phyloP scores from a whole-genome alignment of 768 basidiomycete species.

The Naganishia onofrii region DNA sequence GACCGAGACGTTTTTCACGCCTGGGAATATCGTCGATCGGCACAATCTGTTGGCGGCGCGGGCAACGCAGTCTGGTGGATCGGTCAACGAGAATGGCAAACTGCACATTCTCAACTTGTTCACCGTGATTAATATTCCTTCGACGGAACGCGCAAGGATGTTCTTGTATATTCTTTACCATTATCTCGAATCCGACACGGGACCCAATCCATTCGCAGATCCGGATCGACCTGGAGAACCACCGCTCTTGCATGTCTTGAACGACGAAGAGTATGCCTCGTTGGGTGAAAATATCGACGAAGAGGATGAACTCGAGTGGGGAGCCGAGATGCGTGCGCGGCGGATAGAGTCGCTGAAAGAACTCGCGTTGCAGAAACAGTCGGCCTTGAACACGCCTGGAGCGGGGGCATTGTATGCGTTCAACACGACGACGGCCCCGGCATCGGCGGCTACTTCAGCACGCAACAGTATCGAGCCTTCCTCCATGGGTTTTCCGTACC shows the following conservation, averaged over 20 bases:
- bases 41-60: conserved; percentile 17
- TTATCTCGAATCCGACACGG: conserved; percentile 67
- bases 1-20: conserved; percentile 62
- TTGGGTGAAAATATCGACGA: conserved; percentile 74
- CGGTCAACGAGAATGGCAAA: conserved; percentile 34
- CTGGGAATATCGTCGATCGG: conserved; percentile 54
- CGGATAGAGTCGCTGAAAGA: conserved; percentile 62
- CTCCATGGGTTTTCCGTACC: background rate
- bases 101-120: conserved; percentile 73
- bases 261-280: conserved; percentile 56
- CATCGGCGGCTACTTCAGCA: conserved; percentile 15
- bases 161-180: conserved; percentile 82
- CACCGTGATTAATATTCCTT: conserved; percentile 63
- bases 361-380: conserved; percentile 25
- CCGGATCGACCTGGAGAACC: conserved; percentile 60
- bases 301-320: conserved; percentile 73
- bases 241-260: conserved; percentile 48
- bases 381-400: conserved; percentile 9
- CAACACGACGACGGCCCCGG: conserved; percentile 3
- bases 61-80: background rate
- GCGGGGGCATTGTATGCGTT: background rate
- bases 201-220: conserved; percentile 66
- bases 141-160: conserved; percentile 68
- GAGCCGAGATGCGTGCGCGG: conserved; percentile 67
- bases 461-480: conserved; percentile 12